These are phyloP conservation scores for Gastrolobium villosum DNA, from an alignment of 306 rosid genomes.

Conservation along the genomic window DNA sequence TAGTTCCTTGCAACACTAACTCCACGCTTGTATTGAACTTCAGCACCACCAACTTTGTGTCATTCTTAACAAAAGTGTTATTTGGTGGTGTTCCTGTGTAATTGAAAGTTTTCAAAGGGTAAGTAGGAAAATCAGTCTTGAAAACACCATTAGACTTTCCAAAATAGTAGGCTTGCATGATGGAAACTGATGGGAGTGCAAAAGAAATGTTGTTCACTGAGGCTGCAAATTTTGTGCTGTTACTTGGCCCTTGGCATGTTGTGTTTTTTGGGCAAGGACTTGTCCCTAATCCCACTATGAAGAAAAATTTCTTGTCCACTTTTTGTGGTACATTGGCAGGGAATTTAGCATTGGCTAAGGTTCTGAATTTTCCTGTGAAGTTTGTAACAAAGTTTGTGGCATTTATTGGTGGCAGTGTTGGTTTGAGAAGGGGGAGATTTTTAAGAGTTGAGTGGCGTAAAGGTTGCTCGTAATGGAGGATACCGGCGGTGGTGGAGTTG, in stretches of 20 bases:
- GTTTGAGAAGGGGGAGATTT: conserved; percentile 54
- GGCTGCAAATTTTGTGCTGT: conserved; percentile 74
- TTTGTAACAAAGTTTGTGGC: conserved; percentile 73
- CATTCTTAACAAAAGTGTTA: conserved; percentile 67
- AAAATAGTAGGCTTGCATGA: conserved; percentile 67
- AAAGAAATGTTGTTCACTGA: conserved; percentile 78
- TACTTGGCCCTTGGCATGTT: conserved; percentile 85
- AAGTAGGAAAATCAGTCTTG: conserved; percentile 71
- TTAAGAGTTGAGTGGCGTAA: neutral
- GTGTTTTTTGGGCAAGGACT: conserved; percentile 73
- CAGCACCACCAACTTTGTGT: conserved; percentile 69
- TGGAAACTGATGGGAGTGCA: conserved; percentile 69
- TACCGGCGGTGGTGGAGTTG: conserved; percentile 76
- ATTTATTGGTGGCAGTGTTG: conserved; percentile 74
- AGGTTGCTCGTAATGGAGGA: conserved; percentile 69
- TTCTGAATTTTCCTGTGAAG: conserved; percentile 57
- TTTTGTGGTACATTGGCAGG: conserved; percentile 75
- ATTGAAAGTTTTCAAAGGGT: conserved; percentile 64
- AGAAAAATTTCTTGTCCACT: conserved; percentile 67
- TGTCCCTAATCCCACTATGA: conserved; percentile 82
- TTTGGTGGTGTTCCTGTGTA: conserved; percentile 88
- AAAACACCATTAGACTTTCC: conserved; percentile 62
- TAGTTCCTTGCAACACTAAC: conserved; percentile 79
- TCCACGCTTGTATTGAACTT: conserved; percentile 80
- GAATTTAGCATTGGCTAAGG: conserved; percentile 64